Evolutionary conservation across 257 asterid species (phyloP).

Genomic region (Apocynum venetum): DNA sequence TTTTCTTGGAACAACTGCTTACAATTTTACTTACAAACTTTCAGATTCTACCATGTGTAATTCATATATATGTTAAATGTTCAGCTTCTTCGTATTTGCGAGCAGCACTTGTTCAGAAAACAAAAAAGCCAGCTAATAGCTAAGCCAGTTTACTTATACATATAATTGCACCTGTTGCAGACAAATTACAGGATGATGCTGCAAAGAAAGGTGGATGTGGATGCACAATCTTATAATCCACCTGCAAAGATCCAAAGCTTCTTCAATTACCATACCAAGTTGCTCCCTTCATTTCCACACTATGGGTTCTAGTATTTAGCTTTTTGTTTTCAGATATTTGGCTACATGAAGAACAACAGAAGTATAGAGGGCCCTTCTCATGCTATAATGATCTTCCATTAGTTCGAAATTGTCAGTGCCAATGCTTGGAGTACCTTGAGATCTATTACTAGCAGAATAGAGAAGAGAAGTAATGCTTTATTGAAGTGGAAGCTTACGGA

Average conservation of each 20-base stretch:
- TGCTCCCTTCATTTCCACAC: slow-evolving; percentile 26
- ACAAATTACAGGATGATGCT: slow-evolving; percentile 55
- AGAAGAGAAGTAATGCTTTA: not conserved
- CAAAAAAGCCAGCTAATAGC: too few species aligned
- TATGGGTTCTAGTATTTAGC: slow-evolving; percentile 24
- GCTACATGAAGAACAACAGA: slow-evolving; percentile 21
- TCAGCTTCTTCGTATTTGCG: not conserved
- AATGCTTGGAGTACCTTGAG: slow-evolving; percentile 1
- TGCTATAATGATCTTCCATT: not conserved
- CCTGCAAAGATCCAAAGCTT: slow-evolving; percentile 13
- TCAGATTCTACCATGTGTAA: not conserved
- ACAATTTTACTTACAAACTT: not conserved
- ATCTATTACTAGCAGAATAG: slow-evolving; percentile 6
- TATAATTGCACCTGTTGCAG: slow-evolving; percentile 30
- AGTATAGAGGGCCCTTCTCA: not conserved
- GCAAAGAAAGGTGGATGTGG: slow-evolving; percentile 61
- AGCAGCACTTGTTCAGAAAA: not conserved
- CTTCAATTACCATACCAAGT: slow-evolving; percentile 16
- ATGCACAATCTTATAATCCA: slow-evolving; percentile 56
- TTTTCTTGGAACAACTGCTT: not conserved
- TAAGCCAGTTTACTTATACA: not conserved
- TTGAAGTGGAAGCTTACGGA: slow-evolving; percentile 5
- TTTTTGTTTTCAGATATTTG: slow-evolving; percentile 30
- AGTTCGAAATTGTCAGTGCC: slow-evolving; percentile 8
- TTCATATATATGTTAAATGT: not conserved